These are phyloP conservation scores for Ceratocystis lukuohia DNA, from an alignment of 2,329 filamentous ascomycete genomes.

Conservation along the genomic window DNA sequence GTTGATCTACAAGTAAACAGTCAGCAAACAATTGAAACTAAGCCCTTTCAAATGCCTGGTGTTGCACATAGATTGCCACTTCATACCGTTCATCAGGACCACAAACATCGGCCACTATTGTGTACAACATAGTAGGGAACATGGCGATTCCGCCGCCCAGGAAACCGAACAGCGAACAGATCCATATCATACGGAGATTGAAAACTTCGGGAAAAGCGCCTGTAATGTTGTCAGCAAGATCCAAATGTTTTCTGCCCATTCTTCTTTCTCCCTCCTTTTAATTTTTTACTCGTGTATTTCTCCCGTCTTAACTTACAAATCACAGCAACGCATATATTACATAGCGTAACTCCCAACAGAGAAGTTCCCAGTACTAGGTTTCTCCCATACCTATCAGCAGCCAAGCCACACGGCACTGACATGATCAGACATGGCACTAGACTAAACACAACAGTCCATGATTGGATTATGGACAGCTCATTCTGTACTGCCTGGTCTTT, in stretches of 20 bases:
- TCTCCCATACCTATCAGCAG: slow-evolving; percentile 21
- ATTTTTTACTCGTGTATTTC: not conserved
- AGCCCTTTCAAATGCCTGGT: not conserved
- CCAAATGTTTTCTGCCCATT: no score
- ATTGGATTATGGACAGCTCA: slow-evolving; percentile 21
- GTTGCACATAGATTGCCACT: slow-evolving; percentile 11
- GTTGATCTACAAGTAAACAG: slow-evolving; percentile 16
- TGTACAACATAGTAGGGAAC: slow-evolving; percentile 21
- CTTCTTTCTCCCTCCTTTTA: not conserved
- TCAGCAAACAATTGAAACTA: not conserved
- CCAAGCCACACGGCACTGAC: slow-evolving; percentile 21
- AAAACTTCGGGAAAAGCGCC: slow-evolving; percentile 19
- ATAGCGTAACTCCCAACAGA: slow-evolving; percentile 18
- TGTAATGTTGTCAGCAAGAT: not conserved
- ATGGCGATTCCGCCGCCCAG: slow-evolving; percentile 21
- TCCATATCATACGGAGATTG: slow-evolving; percentile 20
- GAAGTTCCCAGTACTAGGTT: slow-evolving; percentile 19
- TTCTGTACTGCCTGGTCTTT: slow-evolving; percentile 21
- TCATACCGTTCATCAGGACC: slow-evolving; percentile 15
- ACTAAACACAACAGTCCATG: slow-evolving; percentile 21
- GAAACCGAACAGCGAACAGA: slow-evolving; percentile 19
- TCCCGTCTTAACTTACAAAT: slow-evolving; percentile 13
- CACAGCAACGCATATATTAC: slow-evolving; percentile 12
- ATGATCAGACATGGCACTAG: slow-evolving; percentile 20
- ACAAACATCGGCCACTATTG: slow-evolving; percentile 21